Conservation (phyloP, 306 rosid genomes). For the Medicago ruthenica region DNA sequence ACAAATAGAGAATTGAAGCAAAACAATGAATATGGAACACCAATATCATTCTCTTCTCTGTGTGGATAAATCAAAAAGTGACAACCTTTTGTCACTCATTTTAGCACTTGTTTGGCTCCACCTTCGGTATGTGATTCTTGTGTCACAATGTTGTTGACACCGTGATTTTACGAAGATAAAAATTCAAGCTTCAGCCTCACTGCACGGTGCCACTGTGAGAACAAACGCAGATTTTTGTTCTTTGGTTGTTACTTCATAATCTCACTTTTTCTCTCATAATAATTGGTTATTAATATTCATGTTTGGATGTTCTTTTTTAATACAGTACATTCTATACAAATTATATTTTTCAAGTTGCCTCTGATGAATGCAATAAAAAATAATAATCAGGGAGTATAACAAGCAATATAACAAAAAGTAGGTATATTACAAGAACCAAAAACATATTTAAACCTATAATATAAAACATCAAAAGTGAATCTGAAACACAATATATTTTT, state of each 20-base stretch:
- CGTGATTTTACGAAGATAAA: not conserved
- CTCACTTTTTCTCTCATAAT: conserved; percentile 2
- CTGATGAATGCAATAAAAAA: not conserved
- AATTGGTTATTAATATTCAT: conserved; percentile 33
- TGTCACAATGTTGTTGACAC: not conserved
- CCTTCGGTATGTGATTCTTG: not conserved
- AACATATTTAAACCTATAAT: not conserved
- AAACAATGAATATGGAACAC: conserved; percentile 47
- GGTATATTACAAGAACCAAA: not conserved
- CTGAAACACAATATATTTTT: not conserved
- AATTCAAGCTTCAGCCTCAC: not conserved
- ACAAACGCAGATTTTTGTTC: not conserved
- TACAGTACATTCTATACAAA: not conserved
- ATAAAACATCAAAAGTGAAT: not conserved
- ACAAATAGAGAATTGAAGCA: conserved; percentile 45
- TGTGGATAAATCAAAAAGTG: conserved; percentile 45
- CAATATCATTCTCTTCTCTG: conserved; percentile 49
- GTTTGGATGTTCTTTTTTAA: conserved; percentile 8
- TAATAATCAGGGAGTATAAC: not conserved
- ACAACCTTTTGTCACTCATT: not conserved
- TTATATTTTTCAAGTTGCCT: not conserved
- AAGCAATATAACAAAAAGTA: not conserved
- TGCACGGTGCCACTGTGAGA: not conserved
- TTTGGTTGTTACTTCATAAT: not conserved
- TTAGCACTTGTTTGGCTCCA: not conserved